A percentile compares a stretch with the other conserved stretches of the same genome.
Evolutionary conservation across 2,329 filamentous ascomycete species (phyloP).

Genomic region (Chrysoporthe puriensis): DNA sequence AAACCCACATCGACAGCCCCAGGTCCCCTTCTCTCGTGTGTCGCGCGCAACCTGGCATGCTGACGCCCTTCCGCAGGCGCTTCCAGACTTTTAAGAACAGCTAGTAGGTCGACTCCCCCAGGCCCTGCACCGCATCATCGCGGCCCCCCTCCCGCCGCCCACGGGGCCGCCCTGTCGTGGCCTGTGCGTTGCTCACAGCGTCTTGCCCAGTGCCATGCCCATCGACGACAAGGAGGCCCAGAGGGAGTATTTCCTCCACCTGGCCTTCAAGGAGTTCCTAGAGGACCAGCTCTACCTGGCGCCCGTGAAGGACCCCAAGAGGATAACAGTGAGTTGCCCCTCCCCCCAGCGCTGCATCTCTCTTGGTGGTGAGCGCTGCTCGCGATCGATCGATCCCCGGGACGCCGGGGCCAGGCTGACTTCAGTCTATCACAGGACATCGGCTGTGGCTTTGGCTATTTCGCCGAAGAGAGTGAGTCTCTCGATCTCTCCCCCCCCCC

Average conservation of each 20-base stretch:
- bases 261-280: constrained; percentile 9
- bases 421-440: not conserved
- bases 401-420: not conserved
- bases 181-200: not conserved
- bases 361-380: too few relatives aligned
- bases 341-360: not conserved
- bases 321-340: not conserved
- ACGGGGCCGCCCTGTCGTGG: too few relatives aligned
- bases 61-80: not conserved
- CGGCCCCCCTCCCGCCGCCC: too few relatives aligned
- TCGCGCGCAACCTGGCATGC: too few relatives aligned
- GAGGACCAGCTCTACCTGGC: constrained; percentile 10
- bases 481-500: constrained; percentile 8
- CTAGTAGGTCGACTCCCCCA: not conserved
- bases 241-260: constrained; percentile 13
- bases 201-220: constrained; percentile 4
- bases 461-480: constrained; percentile 6
- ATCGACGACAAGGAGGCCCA: constrained; percentile 13
- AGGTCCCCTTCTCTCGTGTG: not conserved
- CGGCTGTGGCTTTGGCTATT: constrained; percentile 9
- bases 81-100: constrained; percentile 15
- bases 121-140: not conserved
- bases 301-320: not conserved
- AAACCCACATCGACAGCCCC: not conserved
- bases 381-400: not conserved